Percentiles rank a stretch among this genome's conserved stretches.
Conservation (phyloP, 1,139 yeast species). For the Blastobotrys malaysiensis region DNA sequence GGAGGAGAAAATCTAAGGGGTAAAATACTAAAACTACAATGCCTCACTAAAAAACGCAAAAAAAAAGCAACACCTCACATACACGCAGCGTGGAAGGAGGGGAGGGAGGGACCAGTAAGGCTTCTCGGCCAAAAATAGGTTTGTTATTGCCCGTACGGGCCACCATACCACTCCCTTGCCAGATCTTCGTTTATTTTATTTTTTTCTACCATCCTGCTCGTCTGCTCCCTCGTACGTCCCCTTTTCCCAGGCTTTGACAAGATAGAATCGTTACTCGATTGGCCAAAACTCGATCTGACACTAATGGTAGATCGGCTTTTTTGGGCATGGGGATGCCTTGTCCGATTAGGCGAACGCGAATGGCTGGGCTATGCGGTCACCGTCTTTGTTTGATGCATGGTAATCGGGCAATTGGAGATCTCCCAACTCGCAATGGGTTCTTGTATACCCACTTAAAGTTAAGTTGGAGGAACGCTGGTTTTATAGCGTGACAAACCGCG, state of each 20-base stretch:
- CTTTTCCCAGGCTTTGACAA: not conserved
- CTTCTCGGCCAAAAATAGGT: not conserved
- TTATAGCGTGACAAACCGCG: not conserved
- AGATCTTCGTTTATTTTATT: not conserved
- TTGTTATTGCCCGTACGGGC: not conserved
- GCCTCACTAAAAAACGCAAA: not conserved
- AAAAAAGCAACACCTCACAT: not conserved
- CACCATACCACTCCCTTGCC: not conserved
- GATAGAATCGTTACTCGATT: not conserved
- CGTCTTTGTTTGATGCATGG: not conserved
- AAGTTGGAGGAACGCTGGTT: not conserved
- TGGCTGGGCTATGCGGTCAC: not conserved
- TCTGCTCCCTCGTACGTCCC: not conserved
- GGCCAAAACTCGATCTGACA: not conserved
- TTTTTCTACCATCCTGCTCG: no score
- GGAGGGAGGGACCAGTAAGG: no score
- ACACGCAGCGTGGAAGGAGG: not conserved
- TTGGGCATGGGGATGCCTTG: not conserved
- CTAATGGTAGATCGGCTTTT: not conserved
- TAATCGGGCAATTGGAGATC: not conserved
- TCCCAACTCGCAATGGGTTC: not conserved
- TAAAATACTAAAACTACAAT: not conserved
- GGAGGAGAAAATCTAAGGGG: constrained; percentile 1
- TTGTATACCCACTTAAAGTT: not conserved
- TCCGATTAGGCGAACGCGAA: not conserved